phyloP scores from a whole-genome alignment of 768 basidiomycete species.

The Chalciporus pseudorubinellus region DNA sequence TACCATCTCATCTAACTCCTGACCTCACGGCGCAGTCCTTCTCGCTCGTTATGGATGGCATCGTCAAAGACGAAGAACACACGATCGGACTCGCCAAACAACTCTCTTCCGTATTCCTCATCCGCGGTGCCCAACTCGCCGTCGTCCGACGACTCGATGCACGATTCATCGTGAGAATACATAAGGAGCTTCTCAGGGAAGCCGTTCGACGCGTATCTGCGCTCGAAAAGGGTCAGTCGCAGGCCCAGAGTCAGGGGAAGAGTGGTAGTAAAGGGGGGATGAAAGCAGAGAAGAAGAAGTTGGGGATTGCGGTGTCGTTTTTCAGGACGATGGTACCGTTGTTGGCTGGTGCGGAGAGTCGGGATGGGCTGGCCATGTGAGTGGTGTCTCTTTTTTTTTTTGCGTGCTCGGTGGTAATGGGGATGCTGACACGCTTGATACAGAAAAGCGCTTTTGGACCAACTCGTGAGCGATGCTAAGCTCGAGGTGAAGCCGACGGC shows the following conservation, averaged over 20 bases:
- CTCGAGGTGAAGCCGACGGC: constrained; percentile 62
- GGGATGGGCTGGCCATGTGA: constrained; percentile 31
- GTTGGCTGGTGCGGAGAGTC: constrained; percentile 57
- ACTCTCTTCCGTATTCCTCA: constrained; percentile 65
- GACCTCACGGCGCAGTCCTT: too few species aligned
- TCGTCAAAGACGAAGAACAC: constrained; percentile 60
- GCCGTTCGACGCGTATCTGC: constrained; percentile 60
- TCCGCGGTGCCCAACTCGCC: constrained; percentile 87
- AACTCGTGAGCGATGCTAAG: constrained; percentile 66
- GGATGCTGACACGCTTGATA: neutral
- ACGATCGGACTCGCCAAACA: constrained; percentile 74
- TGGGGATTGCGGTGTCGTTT: constrained; percentile 55
- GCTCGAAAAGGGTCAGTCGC: constrained; percentile 54
- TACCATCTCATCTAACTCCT: too few species aligned
- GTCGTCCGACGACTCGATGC: constrained; percentile 69
- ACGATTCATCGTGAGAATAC: constrained; percentile 67
- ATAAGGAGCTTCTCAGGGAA: constrained; percentile 67
- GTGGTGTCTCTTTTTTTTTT: too few species aligned
- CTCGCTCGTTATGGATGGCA: constrained; percentile 69
- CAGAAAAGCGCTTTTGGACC: constrained; percentile 83
- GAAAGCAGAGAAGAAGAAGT: constrained; percentile 50
- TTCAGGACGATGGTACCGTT: constrained; percentile 74
- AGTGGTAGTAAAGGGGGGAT: neutral
- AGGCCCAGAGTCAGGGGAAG: neutral
- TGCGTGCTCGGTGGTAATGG: too few species aligned